These are phyloP conservation scores for Jackrogersella multiformis DNA, from an alignment of 495 filamentous ascomycete species.

Conservation along the genomic window DNA sequence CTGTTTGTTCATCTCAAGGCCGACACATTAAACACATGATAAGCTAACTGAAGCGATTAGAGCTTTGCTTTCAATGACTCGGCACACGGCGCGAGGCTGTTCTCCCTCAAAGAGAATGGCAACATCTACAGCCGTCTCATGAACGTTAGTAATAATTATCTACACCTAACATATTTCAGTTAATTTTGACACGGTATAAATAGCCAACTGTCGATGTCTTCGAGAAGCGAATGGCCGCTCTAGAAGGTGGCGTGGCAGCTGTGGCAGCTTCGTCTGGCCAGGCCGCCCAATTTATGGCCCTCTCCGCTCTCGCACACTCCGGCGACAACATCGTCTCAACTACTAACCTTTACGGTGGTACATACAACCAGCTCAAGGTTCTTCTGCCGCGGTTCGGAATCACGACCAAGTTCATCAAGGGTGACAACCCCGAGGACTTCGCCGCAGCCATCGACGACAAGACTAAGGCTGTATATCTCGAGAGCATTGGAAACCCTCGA, in stretches of 20 bases:
- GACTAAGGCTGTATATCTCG: slow-evolving; percentile 95
- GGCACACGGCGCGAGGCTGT: slow-evolving; percentile 93
- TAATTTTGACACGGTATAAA: slow-evolving; percentile 8
- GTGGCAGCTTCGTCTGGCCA: slow-evolving; percentile 91
- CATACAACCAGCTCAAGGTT: slow-evolving; percentile 98
- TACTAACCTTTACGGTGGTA: slow-evolving; percentile 93
- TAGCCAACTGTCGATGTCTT: slow-evolving; percentile 97
- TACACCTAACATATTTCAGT: background rate
- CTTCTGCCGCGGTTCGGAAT: slow-evolving; percentile 88
- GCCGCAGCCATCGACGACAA: slow-evolving; percentile 89
- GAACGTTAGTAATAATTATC: slow-evolving; percentile 66
- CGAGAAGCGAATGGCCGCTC: slow-evolving; percentile 94
- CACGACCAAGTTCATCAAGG: slow-evolving; percentile 86
- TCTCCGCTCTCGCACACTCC: slow-evolving; percentile 80
- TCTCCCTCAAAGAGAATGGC: slow-evolving; percentile 97
- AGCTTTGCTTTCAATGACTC: slow-evolving; percentile 97
- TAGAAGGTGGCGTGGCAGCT: slow-evolving; percentile 93
- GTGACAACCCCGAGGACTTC: slow-evolving; percentile 85
- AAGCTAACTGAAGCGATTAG: slow-evolving; percentile 51
- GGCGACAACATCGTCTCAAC: slow-evolving; percentile 98
- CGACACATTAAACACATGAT: background rate
- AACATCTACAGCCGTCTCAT: slow-evolving; percentile 99
- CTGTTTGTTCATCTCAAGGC: slow-evolving; percentile 60
- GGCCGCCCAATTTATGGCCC: slow-evolving; percentile 92
- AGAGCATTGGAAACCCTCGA: slow-evolving; percentile 94